A percentile compares a stretch with the other conserved stretches of the same genome.
phyloP scores from a whole-genome alignment of 441 rosid species.

The Pelargonium australe region DNA sequence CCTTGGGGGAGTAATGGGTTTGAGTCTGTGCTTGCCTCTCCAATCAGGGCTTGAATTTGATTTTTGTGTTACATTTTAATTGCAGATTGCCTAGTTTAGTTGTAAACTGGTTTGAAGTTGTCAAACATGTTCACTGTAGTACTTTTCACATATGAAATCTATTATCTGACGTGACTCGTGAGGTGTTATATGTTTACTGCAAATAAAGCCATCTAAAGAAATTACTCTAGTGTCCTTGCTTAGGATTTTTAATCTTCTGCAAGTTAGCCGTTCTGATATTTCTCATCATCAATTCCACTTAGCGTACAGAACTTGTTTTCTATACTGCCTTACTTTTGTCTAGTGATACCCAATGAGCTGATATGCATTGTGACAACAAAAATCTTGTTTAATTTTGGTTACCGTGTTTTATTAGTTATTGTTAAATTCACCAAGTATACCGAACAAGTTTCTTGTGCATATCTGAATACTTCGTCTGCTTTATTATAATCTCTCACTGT shows the following conservation, averaged over 20 bases:
- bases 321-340: not conserved
- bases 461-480: no score
- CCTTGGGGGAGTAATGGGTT: not conserved
- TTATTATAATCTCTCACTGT: no score
- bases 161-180: not conserved
- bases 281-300: not conserved
- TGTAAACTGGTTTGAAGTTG: not conserved
- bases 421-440: no score
- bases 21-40: not conserved
- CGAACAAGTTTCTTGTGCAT: no score
- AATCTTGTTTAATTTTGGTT: no score
- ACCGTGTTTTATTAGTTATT: no score
- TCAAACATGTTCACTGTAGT: not conserved
- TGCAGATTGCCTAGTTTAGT: not conserved
- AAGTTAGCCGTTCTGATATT: not conserved
- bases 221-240: not conserved
- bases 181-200: not conserved
- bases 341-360: not conserved
- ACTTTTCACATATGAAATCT: not conserved
- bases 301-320: not conserved
- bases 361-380: constrained; percentile 10
- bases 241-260: not conserved
- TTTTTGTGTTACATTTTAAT: not conserved
- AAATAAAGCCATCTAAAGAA: not conserved
- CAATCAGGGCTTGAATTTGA: not conserved